These are phyloP conservation scores for Aspergillus diversus DNA, from an alignment of 495 filamentous ascomycete species.

Conservation along the genomic window DNA sequence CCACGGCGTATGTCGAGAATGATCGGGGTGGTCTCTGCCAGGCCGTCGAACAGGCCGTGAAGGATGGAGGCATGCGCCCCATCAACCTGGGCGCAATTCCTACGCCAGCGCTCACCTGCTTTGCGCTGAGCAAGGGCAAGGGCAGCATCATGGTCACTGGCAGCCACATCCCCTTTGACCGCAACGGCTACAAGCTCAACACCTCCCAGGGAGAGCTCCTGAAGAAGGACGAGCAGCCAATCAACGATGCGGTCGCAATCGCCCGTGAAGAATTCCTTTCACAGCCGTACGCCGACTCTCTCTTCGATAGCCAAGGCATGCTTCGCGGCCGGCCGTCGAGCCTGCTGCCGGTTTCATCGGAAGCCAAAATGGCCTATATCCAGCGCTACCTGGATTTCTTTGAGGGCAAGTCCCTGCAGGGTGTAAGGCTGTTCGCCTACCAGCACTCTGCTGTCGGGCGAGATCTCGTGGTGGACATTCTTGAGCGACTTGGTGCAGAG, in stretches of 20 bases:
- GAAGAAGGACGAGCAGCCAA: constrained; percentile 35
- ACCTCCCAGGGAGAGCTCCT: constrained; percentile 33
- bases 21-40: constrained; percentile 32
- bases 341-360: constrained; percentile 13
- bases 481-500: constrained; percentile 28
- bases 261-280: constrained; percentile 22
- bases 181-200: constrained; percentile 38
- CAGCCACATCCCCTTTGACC: constrained; percentile 38
- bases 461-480: constrained; percentile 27
- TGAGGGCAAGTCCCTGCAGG: constrained; percentile 27
- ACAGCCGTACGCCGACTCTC: constrained; percentile 29
- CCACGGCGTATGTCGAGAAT: constrained; percentile 30
- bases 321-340: constrained; percentile 13
- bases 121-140: constrained; percentile 28
- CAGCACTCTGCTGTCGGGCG: constrained; percentile 36
- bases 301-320: constrained; percentile 34
- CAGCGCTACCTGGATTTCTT: constrained; percentile 34
- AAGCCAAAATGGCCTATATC: constrained; percentile 27
- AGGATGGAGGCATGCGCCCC: constrained; percentile 30
- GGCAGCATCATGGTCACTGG: constrained; percentile 39
- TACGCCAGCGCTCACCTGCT: constrained; percentile 32
- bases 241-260: constrained; percentile 27
- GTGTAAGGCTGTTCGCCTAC: constrained; percentile 31
- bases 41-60: constrained; percentile 31
- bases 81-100: constrained; percentile 35